Percentiles rank a stretch among this genome's conserved stretches.
These are phyloP conservation scores for Gonium pectorale DNA, from an alignment of 139 green algal genomes.

Conservation along the genomic window DNA sequence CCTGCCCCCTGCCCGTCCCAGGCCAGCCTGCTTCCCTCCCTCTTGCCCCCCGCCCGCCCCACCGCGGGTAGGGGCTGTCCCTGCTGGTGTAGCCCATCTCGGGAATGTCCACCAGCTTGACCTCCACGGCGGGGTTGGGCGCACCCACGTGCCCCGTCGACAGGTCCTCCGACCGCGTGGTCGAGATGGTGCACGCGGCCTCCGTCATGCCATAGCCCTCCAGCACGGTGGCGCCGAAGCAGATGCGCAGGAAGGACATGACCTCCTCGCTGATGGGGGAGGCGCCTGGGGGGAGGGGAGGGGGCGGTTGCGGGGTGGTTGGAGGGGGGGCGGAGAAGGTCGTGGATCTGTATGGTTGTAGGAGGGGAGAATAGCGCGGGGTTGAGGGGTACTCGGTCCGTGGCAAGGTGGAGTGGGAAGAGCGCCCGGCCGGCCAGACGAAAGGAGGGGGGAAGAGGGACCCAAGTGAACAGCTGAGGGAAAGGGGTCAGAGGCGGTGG, in stretches of 20 bases:
- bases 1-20: neutral
- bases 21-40: neutral
- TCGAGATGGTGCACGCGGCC: constrained; percentile 85
- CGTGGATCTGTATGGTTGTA: too few species aligned
- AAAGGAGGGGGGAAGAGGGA: too few species aligned
- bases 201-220: constrained; percentile 90
- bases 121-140: constrained; percentile 84
- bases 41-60: neutral
- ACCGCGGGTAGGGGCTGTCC: constrained; percentile 86
- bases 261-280: constrained; percentile 91
- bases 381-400: too few species aligned
- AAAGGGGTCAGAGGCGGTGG: too few species aligned
- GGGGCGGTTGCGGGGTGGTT: too few species aligned
- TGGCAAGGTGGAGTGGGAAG: too few species aligned
- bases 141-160: constrained; percentile 85
- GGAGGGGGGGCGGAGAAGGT: too few species aligned
- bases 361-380: too few species aligned
- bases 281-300: constrained; percentile 63
- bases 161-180: constrained; percentile 75
- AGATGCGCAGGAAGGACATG: constrained; percentile 94
- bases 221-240: constrained; percentile 83
- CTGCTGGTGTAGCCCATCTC: constrained; percentile 95
- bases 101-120: constrained; percentile 95
- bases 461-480: too few species aligned
- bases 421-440: too few species aligned